A percentile compares a stretch with the other conserved stretches of the same genome.
phyloP scores from a whole-genome alignment of 2,329 filamentous ascomycete genomes.

The Aspergillus udagawae region DNA sequence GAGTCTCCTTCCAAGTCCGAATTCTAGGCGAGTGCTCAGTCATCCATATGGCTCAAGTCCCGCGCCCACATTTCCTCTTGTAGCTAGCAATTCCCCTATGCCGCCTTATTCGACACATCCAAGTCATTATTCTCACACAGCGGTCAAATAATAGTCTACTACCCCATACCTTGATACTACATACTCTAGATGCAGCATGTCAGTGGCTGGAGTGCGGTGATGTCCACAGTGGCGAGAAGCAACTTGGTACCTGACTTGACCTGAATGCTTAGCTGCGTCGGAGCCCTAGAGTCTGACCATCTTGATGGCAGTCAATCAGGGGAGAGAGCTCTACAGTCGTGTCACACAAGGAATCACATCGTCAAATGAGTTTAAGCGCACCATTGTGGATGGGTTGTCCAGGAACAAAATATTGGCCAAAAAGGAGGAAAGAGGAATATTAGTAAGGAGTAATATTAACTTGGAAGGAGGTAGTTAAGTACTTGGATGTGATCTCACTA shows the following conservation, averaged over 20 bases:
- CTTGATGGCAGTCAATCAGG: neutral
- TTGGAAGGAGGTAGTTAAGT: neutral
- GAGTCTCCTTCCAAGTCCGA: neutral
- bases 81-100: neutral
- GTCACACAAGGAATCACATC: neutral
- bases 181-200: neutral
- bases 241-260: neutral
- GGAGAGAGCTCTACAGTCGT: neutral
- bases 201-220: neutral
- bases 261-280: neutral
- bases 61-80: neutral
- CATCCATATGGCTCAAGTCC: neutral
- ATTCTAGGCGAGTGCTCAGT: neutral
- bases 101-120: neutral
- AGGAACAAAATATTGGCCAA: neutral
- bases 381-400: neutral
- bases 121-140: neutral
- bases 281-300: too few species aligned
- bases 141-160: neutral
- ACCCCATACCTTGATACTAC: neutral
- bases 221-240: neutral
- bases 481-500: too few species aligned
- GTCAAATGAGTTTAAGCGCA: neutral
- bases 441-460: neutral
- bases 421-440: neutral